Evolutionary conservation across 176 grass and related monocot genomes (phyloP).

Genomic region (Oryza nivara): DNA sequence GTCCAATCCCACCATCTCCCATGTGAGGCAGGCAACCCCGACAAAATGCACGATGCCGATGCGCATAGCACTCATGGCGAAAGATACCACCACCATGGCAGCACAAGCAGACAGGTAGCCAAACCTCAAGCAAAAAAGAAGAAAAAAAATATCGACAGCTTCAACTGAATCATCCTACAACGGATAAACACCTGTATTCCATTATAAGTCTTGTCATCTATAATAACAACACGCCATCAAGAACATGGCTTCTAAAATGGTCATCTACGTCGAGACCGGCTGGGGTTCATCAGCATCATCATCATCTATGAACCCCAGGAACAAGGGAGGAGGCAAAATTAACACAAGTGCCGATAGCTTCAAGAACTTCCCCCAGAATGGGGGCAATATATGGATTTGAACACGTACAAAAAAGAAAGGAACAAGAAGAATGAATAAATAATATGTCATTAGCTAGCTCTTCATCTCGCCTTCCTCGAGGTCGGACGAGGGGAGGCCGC

Average conservation of each 20-base stretch:
- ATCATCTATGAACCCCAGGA: constrained; percentile 20
- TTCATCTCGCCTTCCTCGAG: constrained; percentile 72
- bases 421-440: constrained; percentile 61
- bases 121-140: not conserved
- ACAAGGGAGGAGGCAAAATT: constrained; percentile 35
- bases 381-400: constrained; percentile 21
- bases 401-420: constrained; percentile 51
- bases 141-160: not conserved
- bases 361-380: constrained; percentile 7
- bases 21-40: constrained; percentile 36
- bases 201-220: constrained; percentile 41
- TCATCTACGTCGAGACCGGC: constrained; percentile 38
- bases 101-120: constrained; percentile 17
- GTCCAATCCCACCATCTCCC: constrained; percentile 1
- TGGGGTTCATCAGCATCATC: constrained; percentile 11
- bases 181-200: constrained; percentile 40
- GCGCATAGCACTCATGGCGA: not conserved
- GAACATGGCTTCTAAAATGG: constrained; percentile 44
- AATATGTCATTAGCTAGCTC: constrained; percentile 55
- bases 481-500: constrained; percentile 38
- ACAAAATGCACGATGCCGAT: constrained; percentile 16
- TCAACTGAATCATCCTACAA: constrained; percentile 16
- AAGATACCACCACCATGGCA: not conserved
- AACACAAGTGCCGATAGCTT: constrained; percentile 45
- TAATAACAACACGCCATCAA: constrained; percentile 47